Evolutionary conservation across 148 eudicot species (phyloP), one percentile per base, ranked within the genome.

Genomic region (Rhododendron griersonianum): DNA sequence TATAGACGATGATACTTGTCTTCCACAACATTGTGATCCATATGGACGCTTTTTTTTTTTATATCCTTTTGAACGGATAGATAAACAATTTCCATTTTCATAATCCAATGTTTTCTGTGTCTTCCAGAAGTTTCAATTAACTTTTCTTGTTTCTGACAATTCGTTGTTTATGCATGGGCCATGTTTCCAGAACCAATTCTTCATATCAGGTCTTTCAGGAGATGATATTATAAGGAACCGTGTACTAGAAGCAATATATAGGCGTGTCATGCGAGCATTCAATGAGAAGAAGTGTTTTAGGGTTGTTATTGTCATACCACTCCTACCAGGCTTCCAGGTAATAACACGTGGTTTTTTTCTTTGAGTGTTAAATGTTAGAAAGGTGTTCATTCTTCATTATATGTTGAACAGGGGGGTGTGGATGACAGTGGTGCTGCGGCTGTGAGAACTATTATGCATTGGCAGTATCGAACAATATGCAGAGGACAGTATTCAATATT

Each of bases 241-340:
- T 78, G 96, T 97, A 57, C 88, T 95, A 84, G 96, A 97, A 81
- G 93, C 99, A 75, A 84, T 97, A 84, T 91, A 94, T 85, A 90
- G 89, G 89, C 98, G 99, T 83, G 93, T 97, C 50, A 86, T 94
- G 90, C 92, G 95, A 89, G 99, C 99, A 82, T 91, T 88, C 88
- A 89, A 94, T 87, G 99, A 97, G 33, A 95, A 97, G 63, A 95
- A 93, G 90, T 94, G 92, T 87, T 97, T 97, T 91, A 91, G 99
- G 90, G 95, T 91, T 86, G 92, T 97, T 71, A 90, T 97, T 90
- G 96, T 97, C 82, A 91, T 97, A 88, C 99, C 99, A 82, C 98
- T 97, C 71, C 88, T 97, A 82, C 99, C 99, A 78, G 99, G 99
- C n/a, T 97, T 97, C 88, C 99, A 97, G 99, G 99, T 97, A 82